Evolutionary conservation across 768 basidiomycete species (phyloP), one percentile per base, ranked within the genome.

Genomic region (Dioszegia aurantiaca): DNA sequence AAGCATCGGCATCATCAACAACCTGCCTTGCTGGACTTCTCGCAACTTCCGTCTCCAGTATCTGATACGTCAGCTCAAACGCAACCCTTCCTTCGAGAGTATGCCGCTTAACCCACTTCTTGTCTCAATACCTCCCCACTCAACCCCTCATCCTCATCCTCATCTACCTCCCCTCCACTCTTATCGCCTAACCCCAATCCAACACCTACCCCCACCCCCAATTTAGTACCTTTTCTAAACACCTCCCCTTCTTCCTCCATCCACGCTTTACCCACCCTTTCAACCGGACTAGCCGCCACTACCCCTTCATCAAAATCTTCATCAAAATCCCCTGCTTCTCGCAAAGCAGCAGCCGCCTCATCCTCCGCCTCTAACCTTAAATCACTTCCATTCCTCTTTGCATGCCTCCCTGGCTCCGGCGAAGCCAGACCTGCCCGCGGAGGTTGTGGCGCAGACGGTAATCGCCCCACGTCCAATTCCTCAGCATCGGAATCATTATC

Each of bases 221-320:
- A 79, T 3, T 86, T 86, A 10, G 82, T 84, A 0, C 92, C 91
- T 70, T 94, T 93, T 40, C 93, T 81, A 80, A 97, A 97, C 39
- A 98, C 87, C 77, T 98, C 94, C 0, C 91, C 91, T 74, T 99
- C 95, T 73, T 98, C 95, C 55, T 85, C 88, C 0, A 93, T 87
- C 86, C 88, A 89, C 51, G 81, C 85, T 42, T 58, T 55, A 39
- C 67, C 68, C 39, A 60, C 61, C 46, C 63, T 41, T 24, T 64
- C 69, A 43, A 68, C 68, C 17, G 69, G 68, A 51, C 56, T 58
- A 28, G 55, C 24, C 8, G 24, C 33, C 33, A 33, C 33, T 33
- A 6, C 33, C 33, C 14, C 33, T 33, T 33, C 33, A n/a, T n/a
- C n/a, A n/a, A n/a, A n/a, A n/a, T n/a, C n/a, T 14, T 6, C 33